These are phyloP conservation scores for Akebia trifoliata DNA, from an alignment of 164 flowering plant genomes.

Conservation along the genomic window DNA sequence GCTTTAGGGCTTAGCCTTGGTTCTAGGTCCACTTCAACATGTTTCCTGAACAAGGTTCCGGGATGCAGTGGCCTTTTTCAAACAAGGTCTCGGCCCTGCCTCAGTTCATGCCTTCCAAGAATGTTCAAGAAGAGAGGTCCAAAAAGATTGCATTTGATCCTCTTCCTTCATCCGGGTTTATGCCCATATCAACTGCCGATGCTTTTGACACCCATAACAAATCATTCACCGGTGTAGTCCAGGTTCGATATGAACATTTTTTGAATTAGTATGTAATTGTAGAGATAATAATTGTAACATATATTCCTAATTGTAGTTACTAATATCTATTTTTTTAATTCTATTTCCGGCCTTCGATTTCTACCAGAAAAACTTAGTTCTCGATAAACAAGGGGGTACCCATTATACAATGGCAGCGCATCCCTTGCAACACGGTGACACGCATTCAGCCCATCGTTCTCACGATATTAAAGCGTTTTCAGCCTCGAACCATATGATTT, in stretches of 20 bases:
- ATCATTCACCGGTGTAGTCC: slow-evolving; percentile 13
- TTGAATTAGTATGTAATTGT: neutral
- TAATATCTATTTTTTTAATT: slow-evolving; percentile 1
- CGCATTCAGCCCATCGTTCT: slow-evolving; percentile 19
- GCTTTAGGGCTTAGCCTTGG: no score
- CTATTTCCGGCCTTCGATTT: slow-evolving; percentile 1
- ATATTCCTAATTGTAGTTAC: neutral
- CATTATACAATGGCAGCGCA: slow-evolving; percentile 29
- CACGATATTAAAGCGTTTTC: slow-evolving; percentile 36
- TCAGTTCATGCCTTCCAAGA: slow-evolving; percentile 39
- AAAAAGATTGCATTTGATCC: slow-evolving; percentile 29
- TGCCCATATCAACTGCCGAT: slow-evolving; percentile 23
- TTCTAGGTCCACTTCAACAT: no score
- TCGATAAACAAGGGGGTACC: slow-evolving; percentile 28
- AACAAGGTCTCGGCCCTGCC: slow-evolving; percentile 42
- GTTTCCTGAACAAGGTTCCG: no score
- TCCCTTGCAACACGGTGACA: slow-evolving; percentile 28
- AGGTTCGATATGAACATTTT: slow-evolving; percentile 29
- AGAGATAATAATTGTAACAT: neutral
- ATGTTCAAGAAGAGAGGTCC: slow-evolving; percentile 37
- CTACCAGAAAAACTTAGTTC: slow-evolving; percentile 34
- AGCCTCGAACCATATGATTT: slow-evolving; percentile 28
- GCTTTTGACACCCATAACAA: slow-evolving; percentile 24
- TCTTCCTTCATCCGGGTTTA: slow-evolving; percentile 25
- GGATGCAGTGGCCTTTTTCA: slow-evolving; percentile 41